Percentiles rank a stretch among this genome's conserved stretches.
phyloP scores from a whole-genome alignment of 2,329 filamentous ascomycete species.

The Fusarium drepaniforme region DNA sequence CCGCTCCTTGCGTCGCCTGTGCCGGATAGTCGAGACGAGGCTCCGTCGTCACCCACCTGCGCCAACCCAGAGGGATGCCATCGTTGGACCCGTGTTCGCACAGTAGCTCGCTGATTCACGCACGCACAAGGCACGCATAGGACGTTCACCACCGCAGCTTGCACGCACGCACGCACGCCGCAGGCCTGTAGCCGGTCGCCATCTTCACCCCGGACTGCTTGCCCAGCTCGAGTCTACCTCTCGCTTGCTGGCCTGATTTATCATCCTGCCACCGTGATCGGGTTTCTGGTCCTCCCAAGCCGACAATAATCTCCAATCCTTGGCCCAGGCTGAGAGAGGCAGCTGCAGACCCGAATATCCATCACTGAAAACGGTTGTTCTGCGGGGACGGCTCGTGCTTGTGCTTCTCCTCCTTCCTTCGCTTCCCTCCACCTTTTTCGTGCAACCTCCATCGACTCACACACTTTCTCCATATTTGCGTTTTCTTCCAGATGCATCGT shows the following conservation, averaged over 20 bases:
- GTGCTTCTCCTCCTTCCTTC: conserved; percentile 30
- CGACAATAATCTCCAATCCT: conserved; percentile 10
- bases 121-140: conserved; percentile 27
- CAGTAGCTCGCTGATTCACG: conserved; percentile 41
- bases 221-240: not conserved
- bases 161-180: conserved; percentile 6
- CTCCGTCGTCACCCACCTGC: conserved; percentile 30
- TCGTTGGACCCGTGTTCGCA: conserved; percentile 25
- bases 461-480: conserved; percentile 32
- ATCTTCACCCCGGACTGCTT: conserved; percentile 4
- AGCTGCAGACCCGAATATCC: conserved; percentile 19
- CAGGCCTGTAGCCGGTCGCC: conserved; percentile 11
- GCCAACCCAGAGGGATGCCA: conserved; percentile 33
- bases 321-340: conserved; percentile 7
- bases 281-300: not conserved
- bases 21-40: conserved; percentile 14
- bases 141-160: conserved; percentile 20
- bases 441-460: conserved; percentile 31
- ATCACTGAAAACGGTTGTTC: conserved; percentile 30
- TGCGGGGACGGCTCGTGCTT: conserved; percentile 24
- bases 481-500: conserved; percentile 37
- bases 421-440: conserved; percentile 26
- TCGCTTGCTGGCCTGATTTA: conserved; percentile 5
- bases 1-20: conserved; percentile 21
- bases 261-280: conserved; percentile 2